Conservation (phyloP, 768 basidiomycete genomes). For the Boletus rubroflammeus region DNA sequence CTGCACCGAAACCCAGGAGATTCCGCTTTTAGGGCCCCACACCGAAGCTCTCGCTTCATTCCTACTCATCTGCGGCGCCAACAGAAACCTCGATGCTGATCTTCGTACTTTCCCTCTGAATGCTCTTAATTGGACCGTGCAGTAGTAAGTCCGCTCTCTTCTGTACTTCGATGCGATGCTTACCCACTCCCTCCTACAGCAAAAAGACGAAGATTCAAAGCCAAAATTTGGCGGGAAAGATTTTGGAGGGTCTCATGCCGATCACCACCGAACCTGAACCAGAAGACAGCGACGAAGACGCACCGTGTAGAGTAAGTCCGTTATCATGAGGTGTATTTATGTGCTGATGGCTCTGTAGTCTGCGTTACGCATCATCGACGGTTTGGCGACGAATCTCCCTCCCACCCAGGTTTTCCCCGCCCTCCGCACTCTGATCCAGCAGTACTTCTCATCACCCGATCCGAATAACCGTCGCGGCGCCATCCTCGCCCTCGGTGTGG, state of each 20-base stretch:
- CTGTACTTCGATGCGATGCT: background rate
- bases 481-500: conserved; percentile 92
- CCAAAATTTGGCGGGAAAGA: conserved; percentile 75
- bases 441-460: conserved; percentile 81
- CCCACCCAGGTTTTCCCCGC: conserved; percentile 95
- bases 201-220: conserved; percentile 96
- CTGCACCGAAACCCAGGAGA: conserved; percentile 54
- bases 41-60: conserved; percentile 85
- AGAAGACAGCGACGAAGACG: conserved; percentile 89
- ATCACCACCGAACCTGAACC: conserved; percentile 93
- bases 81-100: conserved; percentile 68
- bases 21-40: conserved; percentile 87
- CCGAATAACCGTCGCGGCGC: conserved; percentile 83
- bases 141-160: conserved; percentile 61
- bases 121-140: conserved; percentile 93
- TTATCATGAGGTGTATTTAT: background rate
- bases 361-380: conserved; percentile 92
- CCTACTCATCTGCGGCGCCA: conserved; percentile 80
- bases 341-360: conserved; percentile 46
- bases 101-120: conserved; percentile 90
- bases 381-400: conserved; percentile 86
- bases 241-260: conserved; percentile 90
- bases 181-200: conserved; percentile 39
- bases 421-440: conserved; percentile 74
- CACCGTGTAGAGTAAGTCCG: conserved; percentile 76